Evolutionary conservation across 306 rosid genomes (phyloP).

Genomic region (Citrullus colocynthis): DNA sequence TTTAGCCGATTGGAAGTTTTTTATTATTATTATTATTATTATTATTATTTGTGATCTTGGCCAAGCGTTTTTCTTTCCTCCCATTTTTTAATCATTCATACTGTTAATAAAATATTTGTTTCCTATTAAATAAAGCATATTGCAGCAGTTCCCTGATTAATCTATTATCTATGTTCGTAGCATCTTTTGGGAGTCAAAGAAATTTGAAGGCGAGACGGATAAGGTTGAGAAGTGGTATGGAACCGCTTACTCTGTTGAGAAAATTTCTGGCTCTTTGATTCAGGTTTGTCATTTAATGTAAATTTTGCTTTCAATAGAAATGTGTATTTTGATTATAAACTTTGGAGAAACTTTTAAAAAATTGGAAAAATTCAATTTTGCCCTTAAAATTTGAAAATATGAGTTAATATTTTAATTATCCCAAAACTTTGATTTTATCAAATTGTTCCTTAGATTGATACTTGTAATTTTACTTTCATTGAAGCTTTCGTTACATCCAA

Average conservation of each 20-base stretch:
- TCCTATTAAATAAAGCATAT: not conserved
- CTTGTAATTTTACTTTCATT: not conserved
- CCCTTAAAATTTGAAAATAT: not conserved
- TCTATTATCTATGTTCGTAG: conserved; percentile 27
- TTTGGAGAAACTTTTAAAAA: not conserved
- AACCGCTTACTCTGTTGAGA: conserved; percentile 67
- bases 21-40: not conserved
- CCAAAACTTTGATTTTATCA: not conserved
- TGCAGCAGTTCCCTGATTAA: conserved; percentile 10
- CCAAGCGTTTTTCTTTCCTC: not conserved
- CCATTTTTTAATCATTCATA: not conserved
- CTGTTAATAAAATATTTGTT: not conserved
- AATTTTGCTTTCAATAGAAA: not conserved
- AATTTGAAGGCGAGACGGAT: conserved; percentile 61
- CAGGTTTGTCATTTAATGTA: conserved; percentile 36
- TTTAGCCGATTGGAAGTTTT: not conserved
- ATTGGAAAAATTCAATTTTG: not conserved
- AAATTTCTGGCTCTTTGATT: conserved; percentile 33
- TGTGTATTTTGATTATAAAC: not conserved
- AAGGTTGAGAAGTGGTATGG: conserved; percentile 92
- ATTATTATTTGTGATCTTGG: not conserved
- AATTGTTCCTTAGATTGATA: not conserved
- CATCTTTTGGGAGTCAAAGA: conserved; percentile 85
- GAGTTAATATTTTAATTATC: not conserved
- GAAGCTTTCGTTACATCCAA: not conserved